Conservation (phyloP, 2,329 filamentous ascomycete genomes). For the Pyrenochaeta sp. region DNA sequence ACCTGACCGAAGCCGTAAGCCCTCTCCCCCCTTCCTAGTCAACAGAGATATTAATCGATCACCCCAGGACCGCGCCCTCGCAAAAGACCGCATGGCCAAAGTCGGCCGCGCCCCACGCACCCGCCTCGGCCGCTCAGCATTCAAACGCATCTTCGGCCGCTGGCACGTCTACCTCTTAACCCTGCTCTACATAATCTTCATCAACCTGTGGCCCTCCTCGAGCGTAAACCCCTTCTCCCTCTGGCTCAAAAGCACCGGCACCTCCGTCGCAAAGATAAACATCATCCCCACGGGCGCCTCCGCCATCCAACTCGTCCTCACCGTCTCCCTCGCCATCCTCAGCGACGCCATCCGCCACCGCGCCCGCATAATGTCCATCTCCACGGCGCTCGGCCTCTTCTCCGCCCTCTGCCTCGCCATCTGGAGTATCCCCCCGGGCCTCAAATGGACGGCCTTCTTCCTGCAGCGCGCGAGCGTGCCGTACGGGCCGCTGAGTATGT, state of each 20-base stretch:
- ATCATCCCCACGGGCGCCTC: slow-evolving; percentile 25
- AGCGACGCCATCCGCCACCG: slow-evolving; percentile 25
- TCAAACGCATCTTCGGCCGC: slow-evolving; percentile 26
- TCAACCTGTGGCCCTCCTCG: slow-evolving; percentile 20
- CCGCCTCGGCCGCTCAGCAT: slow-evolving; percentile 16
- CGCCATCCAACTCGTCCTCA: slow-evolving; percentile 25
- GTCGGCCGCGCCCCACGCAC: slow-evolving; percentile 23
- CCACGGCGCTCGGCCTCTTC: slow-evolving; percentile 24
- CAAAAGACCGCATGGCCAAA: slow-evolving; percentile 21
- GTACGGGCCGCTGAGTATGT: slow-evolving; percentile 44
- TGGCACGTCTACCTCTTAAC: slow-evolving; percentile 30
- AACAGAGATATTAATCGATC: neutral
- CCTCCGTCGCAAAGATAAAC: slow-evolving; percentile 24
- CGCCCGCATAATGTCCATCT: slow-evolving; percentile 22
- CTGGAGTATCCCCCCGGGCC: slow-evolving; percentile 37
- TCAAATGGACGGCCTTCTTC: slow-evolving; percentile 44
- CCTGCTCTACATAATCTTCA: slow-evolving; percentile 24
- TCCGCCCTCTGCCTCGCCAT: slow-evolving; percentile 37
- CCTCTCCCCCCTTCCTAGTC: too few species aligned
- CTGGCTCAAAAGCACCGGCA: slow-evolving; percentile 20
- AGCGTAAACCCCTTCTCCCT: slow-evolving; percentile 29
- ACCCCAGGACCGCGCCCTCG: slow-evolving; percentile 14
- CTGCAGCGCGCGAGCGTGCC: slow-evolving; percentile 38
- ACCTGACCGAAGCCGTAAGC: slow-evolving; percentile 17
- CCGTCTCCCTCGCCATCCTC: slow-evolving; percentile 22